phyloP scores from a whole-genome alignment of 805 yeast genomes.

The Wickerhamiella azyma region DNA sequence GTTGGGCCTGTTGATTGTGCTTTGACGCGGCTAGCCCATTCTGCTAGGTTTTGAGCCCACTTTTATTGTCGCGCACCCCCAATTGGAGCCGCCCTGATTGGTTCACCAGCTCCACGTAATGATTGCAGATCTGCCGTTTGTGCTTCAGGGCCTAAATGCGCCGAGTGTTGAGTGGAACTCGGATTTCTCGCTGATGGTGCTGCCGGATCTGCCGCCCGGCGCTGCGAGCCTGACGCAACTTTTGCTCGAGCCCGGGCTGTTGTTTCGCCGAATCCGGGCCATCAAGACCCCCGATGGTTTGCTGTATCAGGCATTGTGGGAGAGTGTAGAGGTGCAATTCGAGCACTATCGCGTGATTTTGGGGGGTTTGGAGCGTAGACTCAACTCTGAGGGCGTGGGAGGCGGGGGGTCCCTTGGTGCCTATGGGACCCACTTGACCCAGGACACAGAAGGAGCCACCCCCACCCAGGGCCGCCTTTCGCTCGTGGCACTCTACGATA shows the following conservation, averaged over 20 bases:
- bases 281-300: slow-evolving; percentile 30
- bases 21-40: too few species aligned
- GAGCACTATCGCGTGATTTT: slow-evolving; percentile 32
- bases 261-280: slow-evolving; percentile 37
- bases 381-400: background rate
- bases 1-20: too few species aligned
- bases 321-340: slow-evolving; percentile 33
- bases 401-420: too few species aligned
- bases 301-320: slow-evolving; percentile 46
- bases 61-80: too few species aligned
- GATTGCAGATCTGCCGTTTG: slow-evolving; percentile 8
- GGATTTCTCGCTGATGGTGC: background rate
- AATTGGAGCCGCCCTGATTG: too few species aligned
- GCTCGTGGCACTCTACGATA: slow-evolving; percentile 26
- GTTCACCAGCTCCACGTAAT: background rate
- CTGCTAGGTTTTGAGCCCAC: too few species aligned
- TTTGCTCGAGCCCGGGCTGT: slow-evolving; percentile 58
- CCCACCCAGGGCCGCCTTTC: too few species aligned
- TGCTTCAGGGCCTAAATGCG: slow-evolving; percentile 7
- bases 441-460: too few species aligned
- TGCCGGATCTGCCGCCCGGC: background rate
- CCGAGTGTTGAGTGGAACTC: slow-evolving; percentile 3
- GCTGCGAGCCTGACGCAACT: slow-evolving; percentile 34
- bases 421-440: too few species aligned
- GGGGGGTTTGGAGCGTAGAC: slow-evolving; percentile 31